These are phyloP conservation scores for Ligustrum vulgare DNA, from an alignment of 257 asterid genomes.

Conservation along the genomic window DNA sequence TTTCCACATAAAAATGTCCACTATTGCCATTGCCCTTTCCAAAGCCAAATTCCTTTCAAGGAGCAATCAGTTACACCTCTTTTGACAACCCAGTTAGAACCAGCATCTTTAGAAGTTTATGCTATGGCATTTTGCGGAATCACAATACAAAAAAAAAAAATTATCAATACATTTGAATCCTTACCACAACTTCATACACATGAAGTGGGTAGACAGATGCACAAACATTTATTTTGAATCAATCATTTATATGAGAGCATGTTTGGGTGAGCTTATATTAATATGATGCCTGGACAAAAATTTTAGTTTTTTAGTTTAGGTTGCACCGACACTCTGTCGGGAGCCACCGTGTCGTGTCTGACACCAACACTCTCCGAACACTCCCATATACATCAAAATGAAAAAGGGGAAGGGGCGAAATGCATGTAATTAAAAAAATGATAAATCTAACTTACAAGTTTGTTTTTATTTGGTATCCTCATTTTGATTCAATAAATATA, in stretches of 20 bases:
- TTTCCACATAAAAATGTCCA: neutral
- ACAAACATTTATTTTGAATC: neutral
- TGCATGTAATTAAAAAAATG: no score
- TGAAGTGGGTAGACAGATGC: neutral
- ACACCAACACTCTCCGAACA: no score
- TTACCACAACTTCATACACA: neutral
- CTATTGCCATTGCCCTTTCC: neutral
- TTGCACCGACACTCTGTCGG: no score
- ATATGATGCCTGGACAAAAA: neutral
- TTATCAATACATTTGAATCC: neutral
- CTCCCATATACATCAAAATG: no score
- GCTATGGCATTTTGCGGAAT: neutral
- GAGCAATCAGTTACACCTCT: neutral
- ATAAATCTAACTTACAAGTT: no score
- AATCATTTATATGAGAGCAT: neutral
- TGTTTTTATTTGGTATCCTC: no score
- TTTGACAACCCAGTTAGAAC: neutral
- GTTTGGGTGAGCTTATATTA: neutral
- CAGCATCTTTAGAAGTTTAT: neutral
- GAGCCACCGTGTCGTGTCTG: no score
- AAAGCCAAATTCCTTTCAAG: neutral
- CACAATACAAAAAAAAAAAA: neutral
- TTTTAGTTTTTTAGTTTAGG: neutral
- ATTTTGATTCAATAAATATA: no score
- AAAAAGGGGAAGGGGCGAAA: no score